Conservation (phyloP, 177 flowering plant genomes). For the Viscum album region DNA sequence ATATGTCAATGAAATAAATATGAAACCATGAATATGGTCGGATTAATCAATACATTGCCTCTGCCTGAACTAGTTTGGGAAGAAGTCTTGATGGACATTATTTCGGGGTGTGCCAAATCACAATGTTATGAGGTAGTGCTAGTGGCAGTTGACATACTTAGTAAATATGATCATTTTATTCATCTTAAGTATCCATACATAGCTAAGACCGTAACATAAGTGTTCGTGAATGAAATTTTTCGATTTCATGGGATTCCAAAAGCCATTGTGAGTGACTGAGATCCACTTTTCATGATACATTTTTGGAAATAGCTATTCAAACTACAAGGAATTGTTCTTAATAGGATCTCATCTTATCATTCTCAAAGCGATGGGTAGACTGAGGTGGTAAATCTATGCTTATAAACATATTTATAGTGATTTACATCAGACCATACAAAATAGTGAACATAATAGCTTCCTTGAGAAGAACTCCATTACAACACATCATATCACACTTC, state of each 20-base stretch:
- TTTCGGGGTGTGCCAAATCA: no score
- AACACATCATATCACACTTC: neutral
- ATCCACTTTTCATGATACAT: neutral
- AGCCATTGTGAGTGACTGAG: neutral
- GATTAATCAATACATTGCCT: no score
- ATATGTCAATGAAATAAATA: no score
- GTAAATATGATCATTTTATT: no score
- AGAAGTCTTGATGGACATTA: no score
- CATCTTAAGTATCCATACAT: no score
- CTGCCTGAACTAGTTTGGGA: no score
- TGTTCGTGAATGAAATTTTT: no score
- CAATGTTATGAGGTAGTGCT: no score
- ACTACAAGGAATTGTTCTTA: neutral
- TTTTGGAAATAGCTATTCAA: neutral
- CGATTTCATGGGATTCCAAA: neutral
- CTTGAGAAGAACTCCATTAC: neutral
- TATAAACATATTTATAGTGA: neutral
- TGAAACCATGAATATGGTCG: no score
- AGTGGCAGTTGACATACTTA: no score
- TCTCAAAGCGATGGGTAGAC: neutral
- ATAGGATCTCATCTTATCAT: neutral
- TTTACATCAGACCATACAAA: neutral
- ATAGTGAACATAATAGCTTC: neutral
- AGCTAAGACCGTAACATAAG: no score
- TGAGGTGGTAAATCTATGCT: neutral